Percentiles rank a stretch among this genome's conserved stretches.
Evolutionary conservation across 352 stramenopile species (phyloP).

Genomic region (Globisporangium takayamanum): DNA sequence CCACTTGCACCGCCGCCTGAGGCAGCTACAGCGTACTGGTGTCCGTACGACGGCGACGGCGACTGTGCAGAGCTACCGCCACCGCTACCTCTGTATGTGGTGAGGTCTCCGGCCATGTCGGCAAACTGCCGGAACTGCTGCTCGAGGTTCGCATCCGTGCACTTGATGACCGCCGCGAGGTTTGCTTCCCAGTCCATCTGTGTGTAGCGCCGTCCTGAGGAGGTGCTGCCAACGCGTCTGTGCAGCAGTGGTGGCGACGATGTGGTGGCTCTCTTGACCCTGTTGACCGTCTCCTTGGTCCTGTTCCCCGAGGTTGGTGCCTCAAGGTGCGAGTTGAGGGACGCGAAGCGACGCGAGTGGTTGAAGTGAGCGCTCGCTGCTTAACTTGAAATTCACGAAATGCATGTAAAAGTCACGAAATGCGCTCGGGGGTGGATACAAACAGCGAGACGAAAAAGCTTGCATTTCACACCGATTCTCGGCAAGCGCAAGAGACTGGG

Average conservation of each 20-base stretch:
- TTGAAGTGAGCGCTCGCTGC: no score
- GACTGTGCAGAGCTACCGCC: neutral
- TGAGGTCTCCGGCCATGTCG: constrained; percentile 26
- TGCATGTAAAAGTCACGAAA: no score
- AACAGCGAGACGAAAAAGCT: no score
- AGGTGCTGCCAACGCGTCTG: neutral
- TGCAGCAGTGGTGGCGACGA: neutral
- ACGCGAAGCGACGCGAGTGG: no score
- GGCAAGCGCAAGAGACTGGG: neutral
- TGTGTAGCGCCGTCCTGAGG: no score
- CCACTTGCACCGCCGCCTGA: neutral
- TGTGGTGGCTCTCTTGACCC: no score
- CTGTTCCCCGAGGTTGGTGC: no score
- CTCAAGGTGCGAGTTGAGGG: no score
- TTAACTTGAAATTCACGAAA: no score
- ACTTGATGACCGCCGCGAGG: constrained; percentile 76
- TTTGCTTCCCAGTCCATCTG: constrained; percentile 33
- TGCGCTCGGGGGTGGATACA: no score
- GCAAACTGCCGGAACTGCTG: constrained; percentile 72
- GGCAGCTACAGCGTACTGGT: neutral
- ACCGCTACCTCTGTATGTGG: neutral
- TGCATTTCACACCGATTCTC: no score
- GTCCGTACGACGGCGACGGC: neutral
- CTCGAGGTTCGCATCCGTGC: constrained; percentile 67
- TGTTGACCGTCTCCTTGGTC: no score